Evolutionary conservation across 1,284 basidiomycete species (phyloP), one percentile per base, ranked within the genome.

Genomic region (Papiliotrema nemorosa): DNA sequence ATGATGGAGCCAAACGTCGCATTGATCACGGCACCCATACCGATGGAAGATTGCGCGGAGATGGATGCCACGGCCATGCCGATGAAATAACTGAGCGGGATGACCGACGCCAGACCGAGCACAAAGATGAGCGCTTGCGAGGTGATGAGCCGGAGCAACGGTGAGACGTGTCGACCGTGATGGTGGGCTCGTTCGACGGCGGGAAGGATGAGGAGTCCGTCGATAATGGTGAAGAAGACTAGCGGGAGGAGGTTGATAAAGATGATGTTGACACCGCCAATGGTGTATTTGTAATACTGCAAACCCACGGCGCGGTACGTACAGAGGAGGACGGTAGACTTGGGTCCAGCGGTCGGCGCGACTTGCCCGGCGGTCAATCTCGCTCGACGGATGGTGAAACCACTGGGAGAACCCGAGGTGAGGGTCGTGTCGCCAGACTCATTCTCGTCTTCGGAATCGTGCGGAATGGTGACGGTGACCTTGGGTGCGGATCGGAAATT

Each of bases 21-120:
- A 73, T 99, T 99, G 79, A 99, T 98, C 62, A 98, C 94, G 0
- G 96, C 96, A 56, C 96, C 96, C 92, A 98, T 97, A 13, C 96
- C 96, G 58, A 99, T 99, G 14, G 88, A 92, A 0, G 90, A 94
- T 71, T 98, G 96, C 0, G 96, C 94, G 21, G 89, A 92, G 69
- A 99, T 98, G 44, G 90, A 93, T 0, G 96, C 96, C 50, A 99
- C 96, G 2, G 96, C 96, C 96, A 98, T 98, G 21, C 96, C 96
- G 66, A 99, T 97, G 77, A 97, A 99, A 79, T 98, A 99, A 6
- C 90, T 93, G 6, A 99, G 80, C 0, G 96, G 96, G 57, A 99
- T 97, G 62, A 99, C 91, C 60, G 88, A 91, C 18, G 88, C 82
- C 29, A 99, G 79, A 59, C 88, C 84, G 64, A 94, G 76, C 38